Conservation (phyloP, 2,329 filamentous ascomycete genomes). For the Drechslerella dactyloides region DNA sequence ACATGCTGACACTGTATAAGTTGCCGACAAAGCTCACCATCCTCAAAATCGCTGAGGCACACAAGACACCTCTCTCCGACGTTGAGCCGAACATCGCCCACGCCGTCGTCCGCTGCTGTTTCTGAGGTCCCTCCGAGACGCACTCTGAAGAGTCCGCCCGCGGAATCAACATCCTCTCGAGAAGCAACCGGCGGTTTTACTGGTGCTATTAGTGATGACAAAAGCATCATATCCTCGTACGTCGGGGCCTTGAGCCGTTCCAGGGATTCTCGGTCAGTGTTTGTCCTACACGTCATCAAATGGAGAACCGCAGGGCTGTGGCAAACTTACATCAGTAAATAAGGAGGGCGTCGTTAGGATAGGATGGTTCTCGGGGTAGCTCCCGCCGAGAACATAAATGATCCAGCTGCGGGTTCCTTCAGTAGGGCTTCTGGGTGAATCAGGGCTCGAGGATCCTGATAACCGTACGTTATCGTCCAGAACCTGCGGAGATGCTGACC, state of each 20-base stretch:
- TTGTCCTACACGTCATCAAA: no score
- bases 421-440: constrained; percentile 50
- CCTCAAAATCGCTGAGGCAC: constrained; percentile 71
- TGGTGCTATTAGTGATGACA: constrained; percentile 71
- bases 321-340: constrained; percentile 69
- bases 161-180: constrained; percentile 68
- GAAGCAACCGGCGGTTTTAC: constrained; percentile 73
- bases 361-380: constrained; percentile 73
- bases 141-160: constrained; percentile 68
- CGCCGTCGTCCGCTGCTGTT: constrained; percentile 54
- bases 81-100: constrained; percentile 47
- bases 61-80: constrained; percentile 68
- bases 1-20: constrained; percentile 70
- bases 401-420: constrained; percentile 70
- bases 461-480: constrained; percentile 11
- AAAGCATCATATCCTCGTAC: constrained; percentile 74
- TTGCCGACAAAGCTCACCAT: constrained; percentile 67
- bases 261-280: neutral
- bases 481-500: constrained; percentile 6
- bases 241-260: constrained; percentile 63
- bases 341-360: constrained; percentile 73
- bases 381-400: constrained; percentile 74
- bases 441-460: constrained; percentile 21
- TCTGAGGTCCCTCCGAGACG: constrained; percentile 7
- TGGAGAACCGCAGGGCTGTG: no score